These are phyloP conservation scores for Plenodomus lindquistii DNA, from an alignment of 2,329 filamentous ascomycete species.

Conservation along the genomic window DNA sequence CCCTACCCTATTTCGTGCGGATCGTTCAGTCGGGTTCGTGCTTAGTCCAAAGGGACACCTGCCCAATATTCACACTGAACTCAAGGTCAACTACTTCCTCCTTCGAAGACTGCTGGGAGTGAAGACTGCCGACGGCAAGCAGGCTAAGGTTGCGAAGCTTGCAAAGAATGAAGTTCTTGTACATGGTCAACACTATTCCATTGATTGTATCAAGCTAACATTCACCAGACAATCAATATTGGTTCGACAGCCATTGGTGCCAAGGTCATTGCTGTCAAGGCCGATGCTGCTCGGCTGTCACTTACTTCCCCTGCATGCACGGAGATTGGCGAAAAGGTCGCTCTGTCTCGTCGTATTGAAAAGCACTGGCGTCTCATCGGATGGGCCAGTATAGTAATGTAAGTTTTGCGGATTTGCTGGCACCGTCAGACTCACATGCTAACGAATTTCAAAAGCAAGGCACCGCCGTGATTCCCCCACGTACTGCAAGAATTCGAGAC, in stretches of 20 bases:
- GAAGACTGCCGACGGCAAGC: constrained; percentile 96
- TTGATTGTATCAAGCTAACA: constrained; percentile 12
- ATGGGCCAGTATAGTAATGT: constrained; percentile 50
- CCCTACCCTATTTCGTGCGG: constrained; percentile 95
- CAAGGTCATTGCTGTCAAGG: constrained; percentile 96
- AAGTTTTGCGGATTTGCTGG: too few species aligned
- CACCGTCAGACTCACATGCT: too few species aligned
- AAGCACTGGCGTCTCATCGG: constrained; percentile 80
- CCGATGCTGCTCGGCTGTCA: constrained; percentile 93
- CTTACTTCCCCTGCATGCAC: constrained; percentile 95
- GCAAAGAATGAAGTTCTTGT: constrained; percentile 93
- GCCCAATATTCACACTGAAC: constrained; percentile 95
- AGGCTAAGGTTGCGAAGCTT: constrained; percentile 98
- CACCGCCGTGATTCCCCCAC: too few species aligned
- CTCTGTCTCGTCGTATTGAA: constrained; percentile 92
- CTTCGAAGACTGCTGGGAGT: constrained; percentile 93
- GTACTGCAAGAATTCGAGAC: too few species aligned
- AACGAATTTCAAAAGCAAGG: too few species aligned
- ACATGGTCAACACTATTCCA: constrained; percentile 5
- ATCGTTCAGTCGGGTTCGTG: constrained; percentile 98
- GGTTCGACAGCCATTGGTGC: constrained; percentile 96
- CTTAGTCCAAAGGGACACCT: constrained; percentile 91
- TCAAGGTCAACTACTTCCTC: constrained; percentile 98
- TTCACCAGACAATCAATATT: constrained; percentile 86
- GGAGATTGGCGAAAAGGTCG: constrained; percentile 97